These are phyloP conservation scores for Xylariaceae sp. DNA, from an alignment of 2,329 filamentous ascomycete species.

Conservation along the genomic window DNA sequence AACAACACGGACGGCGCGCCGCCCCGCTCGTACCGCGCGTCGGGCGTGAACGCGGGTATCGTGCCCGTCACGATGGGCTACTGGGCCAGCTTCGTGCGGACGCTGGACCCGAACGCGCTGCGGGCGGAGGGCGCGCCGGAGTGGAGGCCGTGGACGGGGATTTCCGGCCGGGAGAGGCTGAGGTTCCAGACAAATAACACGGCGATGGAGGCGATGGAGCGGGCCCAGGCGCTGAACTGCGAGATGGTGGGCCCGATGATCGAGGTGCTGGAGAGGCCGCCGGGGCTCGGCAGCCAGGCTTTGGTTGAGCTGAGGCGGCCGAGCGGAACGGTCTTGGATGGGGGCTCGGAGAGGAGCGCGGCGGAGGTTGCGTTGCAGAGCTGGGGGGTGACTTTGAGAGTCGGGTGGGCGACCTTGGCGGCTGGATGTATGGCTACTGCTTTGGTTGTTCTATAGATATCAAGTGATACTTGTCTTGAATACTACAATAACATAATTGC, in stretches of 20 bases:
- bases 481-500: too few relatives aligned
- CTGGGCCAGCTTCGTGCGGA: constrained; percentile 1
- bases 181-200: background rate
- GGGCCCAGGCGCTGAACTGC: background rate
- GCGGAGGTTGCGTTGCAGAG: too few relatives aligned
- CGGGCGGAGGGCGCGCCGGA: background rate
- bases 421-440: too few relatives aligned
- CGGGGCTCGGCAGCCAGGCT: background rate
- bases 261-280: background rate
- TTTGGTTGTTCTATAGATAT: too few relatives aligned
- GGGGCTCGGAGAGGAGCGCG: too few relatives aligned
- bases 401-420: too few relatives aligned
- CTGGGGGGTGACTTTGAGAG: too few relatives aligned
- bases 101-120: background rate
- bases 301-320: too few relatives aligned
- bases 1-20: constrained; percentile 1
- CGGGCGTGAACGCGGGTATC: background rate
- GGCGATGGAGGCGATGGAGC: background rate
- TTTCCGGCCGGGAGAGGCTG: background rate
- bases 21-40: background rate
- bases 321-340: too few relatives aligned
- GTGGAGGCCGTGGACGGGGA: background rate
- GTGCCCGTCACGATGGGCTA: constrained; percentile 1
- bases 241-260: background rate
- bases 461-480: too few relatives aligned